Base-by-base conservation (phyloP, 2,329 filamentous ascomycete species). In the Corniculantispora saksenae region DNA sequence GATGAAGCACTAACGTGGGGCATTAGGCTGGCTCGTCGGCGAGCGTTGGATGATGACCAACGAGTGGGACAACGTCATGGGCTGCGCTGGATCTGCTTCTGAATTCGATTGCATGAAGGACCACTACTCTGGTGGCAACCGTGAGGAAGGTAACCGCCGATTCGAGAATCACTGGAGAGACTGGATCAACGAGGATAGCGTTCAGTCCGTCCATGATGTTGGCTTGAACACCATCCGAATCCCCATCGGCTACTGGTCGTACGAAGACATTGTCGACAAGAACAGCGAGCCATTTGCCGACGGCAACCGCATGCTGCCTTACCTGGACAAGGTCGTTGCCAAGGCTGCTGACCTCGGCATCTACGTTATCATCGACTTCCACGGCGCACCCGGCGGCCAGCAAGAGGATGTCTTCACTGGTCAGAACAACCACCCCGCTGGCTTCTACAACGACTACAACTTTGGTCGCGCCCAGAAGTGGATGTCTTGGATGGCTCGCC, bases 361-460 rank as follows among this genome's bases (percentile, higher is more conserved):
- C 48, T 76, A 75, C 59, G 74, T 76, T 43, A 74, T 76, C 66
- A 66, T 70, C 38, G 69, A 70, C 32, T 63, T 70, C 48, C 83
- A 85, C 68, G 83, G 82, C 23, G 80, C 79, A 0, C 82, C 83
- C 1, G 81, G 79, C 38, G 81, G 81, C 2, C 82, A 85, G 64
- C 6, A 66, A 71, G 3, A 80, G 40, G 66, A 85, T 58, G 68
- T 78, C 9, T 81, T 82, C 67, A 84, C 82, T 2, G 82, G 81
- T 75, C 75, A 73, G 50, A 64, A 65, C 43, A 67, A 67, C 55
- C 65, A 63, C 47, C 68, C 68, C 6, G 69, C 84, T 0, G 84
- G 83, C 2, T 89, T 89, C 74, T 89, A 85, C 72, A 75, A 79
- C 12, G 75, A 81, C 40, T 83, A 82, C 69, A 79, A 89, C 71